phyloP scores from a whole-genome alignment of 441 rosid genomes.

The Jatropha podagrica region DNA sequence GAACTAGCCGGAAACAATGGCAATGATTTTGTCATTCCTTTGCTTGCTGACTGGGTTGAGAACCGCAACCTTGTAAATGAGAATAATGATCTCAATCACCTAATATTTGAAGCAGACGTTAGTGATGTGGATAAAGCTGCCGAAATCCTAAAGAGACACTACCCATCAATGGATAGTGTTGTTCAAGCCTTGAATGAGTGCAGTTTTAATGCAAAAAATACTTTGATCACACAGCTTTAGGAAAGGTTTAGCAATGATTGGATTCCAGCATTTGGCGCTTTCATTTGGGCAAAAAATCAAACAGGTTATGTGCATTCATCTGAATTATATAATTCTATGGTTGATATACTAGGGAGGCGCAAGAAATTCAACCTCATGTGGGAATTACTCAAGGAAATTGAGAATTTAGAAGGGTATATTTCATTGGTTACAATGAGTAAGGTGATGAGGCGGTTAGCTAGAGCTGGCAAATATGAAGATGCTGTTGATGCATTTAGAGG shows the following conservation, averaged over 20 bases:
- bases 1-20: conserved; percentile 26
- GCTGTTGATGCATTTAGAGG: conserved; percentile 61
- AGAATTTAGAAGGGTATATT: conserved; percentile 36
- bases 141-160: conserved; percentile 42
- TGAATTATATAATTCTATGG: conserved; percentile 53
- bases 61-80: conserved; percentile 23
- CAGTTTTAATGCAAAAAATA: conserved; percentile 36
- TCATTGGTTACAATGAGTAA: conserved; percentile 57
- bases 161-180: conserved; percentile 36
- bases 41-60: conserved; percentile 58
- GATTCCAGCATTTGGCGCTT: conserved; percentile 56
- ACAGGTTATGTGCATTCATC: conserved; percentile 54
- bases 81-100: conserved; percentile 16
- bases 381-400: conserved; percentile 59
- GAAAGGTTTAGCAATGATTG: conserved; percentile 59
- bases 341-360: conserved; percentile 62
- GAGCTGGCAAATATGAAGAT: conserved; percentile 46
- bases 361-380: conserved; percentile 59
- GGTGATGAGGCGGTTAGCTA: conserved; percentile 67
- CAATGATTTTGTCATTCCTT: conserved; percentile 73
- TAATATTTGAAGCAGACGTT: conserved; percentile 21
- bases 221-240: conserved; percentile 49
- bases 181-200: conserved; percentile 40
- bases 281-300: conserved; percentile 78
- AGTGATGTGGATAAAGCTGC: conserved; percentile 49